phyloP scores from a whole-genome alignment of 345 rosid genomes.

The Brassica incana region DNA sequence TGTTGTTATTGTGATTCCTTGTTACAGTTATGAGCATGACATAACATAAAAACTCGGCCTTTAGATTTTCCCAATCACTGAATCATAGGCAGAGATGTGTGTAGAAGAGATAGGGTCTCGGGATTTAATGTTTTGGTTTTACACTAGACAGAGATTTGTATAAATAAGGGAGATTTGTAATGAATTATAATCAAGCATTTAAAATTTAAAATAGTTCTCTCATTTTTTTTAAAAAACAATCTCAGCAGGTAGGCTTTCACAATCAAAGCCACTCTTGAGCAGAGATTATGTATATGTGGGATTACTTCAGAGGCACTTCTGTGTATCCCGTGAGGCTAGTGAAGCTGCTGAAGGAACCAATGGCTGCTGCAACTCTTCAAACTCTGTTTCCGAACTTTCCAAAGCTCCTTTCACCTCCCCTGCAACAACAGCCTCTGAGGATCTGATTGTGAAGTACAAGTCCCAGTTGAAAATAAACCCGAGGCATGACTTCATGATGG shows the following conservation, averaged over 20 bases:
- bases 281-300: conserved; percentile 39
- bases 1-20: background rate
- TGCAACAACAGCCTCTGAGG: conserved; percentile 20
- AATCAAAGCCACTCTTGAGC: conserved; percentile 43
- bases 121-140: background rate
- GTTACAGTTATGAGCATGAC: background rate
- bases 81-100: background rate
- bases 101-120: background rate
- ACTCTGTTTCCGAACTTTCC: conserved; percentile 25
- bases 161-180: background rate
- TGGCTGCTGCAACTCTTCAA: conserved; percentile 24
- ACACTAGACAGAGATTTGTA: background rate
- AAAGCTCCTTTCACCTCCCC: conserved; percentile 19
- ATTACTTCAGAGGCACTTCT: conserved; percentile 45
- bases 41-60: background rate
- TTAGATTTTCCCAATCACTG: background rate
- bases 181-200: too few relatives aligned
- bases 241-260: conserved; percentile 38
- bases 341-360: conserved; percentile 27
- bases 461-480: conserved; percentile 64
- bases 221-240: background rate
- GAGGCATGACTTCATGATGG: conserved; percentile 85
- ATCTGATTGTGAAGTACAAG: conserved; percentile 39
- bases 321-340: conserved; percentile 27
- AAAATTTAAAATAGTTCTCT: background rate